phyloP scores from a whole-genome alignment of 805 yeast species.

The Starmerella riodocensis region DNA sequence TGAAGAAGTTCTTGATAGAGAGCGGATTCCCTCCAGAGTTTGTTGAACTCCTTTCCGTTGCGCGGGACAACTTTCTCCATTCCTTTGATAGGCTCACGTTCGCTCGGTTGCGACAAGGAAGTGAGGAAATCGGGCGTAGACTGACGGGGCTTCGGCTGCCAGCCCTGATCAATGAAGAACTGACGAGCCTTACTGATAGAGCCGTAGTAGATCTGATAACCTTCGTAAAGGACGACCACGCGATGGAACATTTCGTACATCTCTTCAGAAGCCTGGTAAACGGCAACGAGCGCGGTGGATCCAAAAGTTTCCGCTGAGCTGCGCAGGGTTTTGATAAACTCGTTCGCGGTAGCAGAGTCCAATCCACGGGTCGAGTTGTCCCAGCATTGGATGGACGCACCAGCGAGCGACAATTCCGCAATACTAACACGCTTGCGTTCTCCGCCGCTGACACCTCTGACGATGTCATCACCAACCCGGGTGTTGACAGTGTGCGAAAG shows the following conservation, averaged over 20 bases:
- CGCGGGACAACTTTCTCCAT: conserved; percentile 42
- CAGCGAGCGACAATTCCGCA: conserved; percentile 59
- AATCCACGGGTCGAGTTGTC: conserved; percentile 80
- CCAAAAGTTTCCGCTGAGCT: conserved; percentile 42
- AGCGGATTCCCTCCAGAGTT: conserved; percentile 42
- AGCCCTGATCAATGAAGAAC: conserved; percentile 56
- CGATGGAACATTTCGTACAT: conserved; percentile 53
- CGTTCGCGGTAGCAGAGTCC: conserved; percentile 73
- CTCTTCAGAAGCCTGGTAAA: conserved; percentile 56
- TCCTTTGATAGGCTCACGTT: conserved; percentile 39
- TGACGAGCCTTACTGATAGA: conserved; percentile 39
- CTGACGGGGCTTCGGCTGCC: conserved; percentile 47
- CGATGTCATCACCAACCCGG: conserved; percentile 47
- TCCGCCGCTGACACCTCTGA: conserved; percentile 74
- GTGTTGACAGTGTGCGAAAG: conserved; percentile 47
- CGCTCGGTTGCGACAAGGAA: conserved; percentile 54
- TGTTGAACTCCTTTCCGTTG: conserved; percentile 49
- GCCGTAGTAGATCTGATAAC: conserved; percentile 56
- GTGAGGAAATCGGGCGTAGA: conserved; percentile 61
- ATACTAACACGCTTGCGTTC: conserved; percentile 75
- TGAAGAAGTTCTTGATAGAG: conserved; percentile 32
- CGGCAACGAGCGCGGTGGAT: conserved; percentile 51
- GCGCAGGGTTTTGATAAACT: conserved; percentile 54
- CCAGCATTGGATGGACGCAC: conserved; percentile 55
- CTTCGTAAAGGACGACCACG: conserved; percentile 46